Evolutionary conservation across 441 rosid species (phyloP).

Genomic region (Manihot esculenta): DNA sequence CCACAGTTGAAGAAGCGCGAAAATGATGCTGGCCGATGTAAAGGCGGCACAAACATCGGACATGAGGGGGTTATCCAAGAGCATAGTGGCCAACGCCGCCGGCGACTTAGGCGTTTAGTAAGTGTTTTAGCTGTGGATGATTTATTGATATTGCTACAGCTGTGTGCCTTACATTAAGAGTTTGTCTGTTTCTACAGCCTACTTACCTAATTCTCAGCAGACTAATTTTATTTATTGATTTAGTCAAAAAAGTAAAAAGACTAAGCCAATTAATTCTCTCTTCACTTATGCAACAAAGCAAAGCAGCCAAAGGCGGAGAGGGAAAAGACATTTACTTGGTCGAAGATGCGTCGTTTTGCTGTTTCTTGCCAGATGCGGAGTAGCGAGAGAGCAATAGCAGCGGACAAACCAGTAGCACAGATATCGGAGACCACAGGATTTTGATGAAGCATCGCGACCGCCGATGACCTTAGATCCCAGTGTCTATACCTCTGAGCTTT

Average conservation of each 20-base stretch:
- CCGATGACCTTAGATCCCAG: constrained; percentile 19
- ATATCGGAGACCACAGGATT: constrained; percentile 57
- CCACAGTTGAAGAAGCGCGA: constrained; percentile 19
- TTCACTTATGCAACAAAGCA: no score
- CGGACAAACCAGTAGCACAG: constrained; percentile 44
- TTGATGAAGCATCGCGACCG: constrained; percentile 45
- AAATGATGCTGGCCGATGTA: constrained; percentile 3
- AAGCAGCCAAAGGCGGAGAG: background rate
- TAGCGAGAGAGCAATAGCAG: constrained; percentile 47
- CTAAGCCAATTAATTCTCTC: no score
- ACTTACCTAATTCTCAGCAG: no score
- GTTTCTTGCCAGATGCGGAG: constrained; percentile 68
- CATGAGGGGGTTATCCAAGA: background rate
- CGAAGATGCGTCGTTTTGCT: constrained; percentile 61
- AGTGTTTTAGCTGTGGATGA: background rate
- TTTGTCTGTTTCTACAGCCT: background rate
- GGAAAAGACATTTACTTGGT: constrained; percentile 41
- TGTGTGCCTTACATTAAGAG: background rate
- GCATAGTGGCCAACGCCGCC: background rate
- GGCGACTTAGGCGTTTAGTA: no score
- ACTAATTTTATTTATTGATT: background rate
- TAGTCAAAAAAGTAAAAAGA: background rate
- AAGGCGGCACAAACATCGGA: constrained; percentile 17
- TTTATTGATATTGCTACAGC: background rate
- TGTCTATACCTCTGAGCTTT: constrained; percentile 19